These are phyloP conservation scores for Mycosphaerella sp. DNA, from an alignment of 2,329 filamentous ascomycete genomes.

Conservation along the genomic window DNA sequence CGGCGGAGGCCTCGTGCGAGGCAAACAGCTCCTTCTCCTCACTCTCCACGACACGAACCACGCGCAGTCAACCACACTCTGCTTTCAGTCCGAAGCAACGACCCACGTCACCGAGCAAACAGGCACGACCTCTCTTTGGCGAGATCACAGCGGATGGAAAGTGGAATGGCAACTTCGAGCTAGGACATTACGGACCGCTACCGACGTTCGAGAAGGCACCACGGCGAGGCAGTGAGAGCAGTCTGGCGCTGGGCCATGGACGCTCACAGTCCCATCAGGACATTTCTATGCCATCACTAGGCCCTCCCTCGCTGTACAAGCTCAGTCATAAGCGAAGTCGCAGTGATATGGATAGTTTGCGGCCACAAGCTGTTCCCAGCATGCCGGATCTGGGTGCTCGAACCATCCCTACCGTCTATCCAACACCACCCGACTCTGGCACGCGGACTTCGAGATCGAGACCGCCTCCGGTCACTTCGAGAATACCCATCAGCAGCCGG, in stretches of 20 bases:
- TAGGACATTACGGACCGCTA: conserved; percentile 25
- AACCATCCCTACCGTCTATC: conserved; percentile 18
- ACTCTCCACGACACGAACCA: conserved; percentile 16
- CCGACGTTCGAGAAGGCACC: conserved; percentile 22
- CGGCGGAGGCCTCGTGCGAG: conserved; percentile 26
- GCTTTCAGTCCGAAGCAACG: conserved; percentile 23
- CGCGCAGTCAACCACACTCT: conserved; percentile 26
- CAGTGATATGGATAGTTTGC: conserved; percentile 28
- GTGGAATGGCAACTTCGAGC: conserved; percentile 38
- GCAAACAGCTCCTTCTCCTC: conserved; percentile 27
- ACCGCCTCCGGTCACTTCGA: conserved; percentile 18
- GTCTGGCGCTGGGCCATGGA: conserved; percentile 48
- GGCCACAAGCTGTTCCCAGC: conserved; percentile 21
- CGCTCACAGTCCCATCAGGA: conserved; percentile 50
- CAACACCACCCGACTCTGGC: conserved; percentile 25
- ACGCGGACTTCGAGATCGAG: conserved; percentile 3
- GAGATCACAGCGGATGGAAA: conserved; percentile 60
- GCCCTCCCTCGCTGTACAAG: conserved; percentile 17
- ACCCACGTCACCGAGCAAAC: conserved; percentile 18
- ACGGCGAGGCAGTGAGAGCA: conserved; percentile 67
- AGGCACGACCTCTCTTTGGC: conserved; percentile 59
- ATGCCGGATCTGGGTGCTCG: conserved; percentile 27
- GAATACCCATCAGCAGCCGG: conserved; percentile 30
- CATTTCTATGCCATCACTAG: conserved; percentile 21
- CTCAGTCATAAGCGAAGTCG: conserved; percentile 32